phyloP scores from a whole-genome alignment of 1,139 yeast species.

The Hyphopichia fennica region DNA sequence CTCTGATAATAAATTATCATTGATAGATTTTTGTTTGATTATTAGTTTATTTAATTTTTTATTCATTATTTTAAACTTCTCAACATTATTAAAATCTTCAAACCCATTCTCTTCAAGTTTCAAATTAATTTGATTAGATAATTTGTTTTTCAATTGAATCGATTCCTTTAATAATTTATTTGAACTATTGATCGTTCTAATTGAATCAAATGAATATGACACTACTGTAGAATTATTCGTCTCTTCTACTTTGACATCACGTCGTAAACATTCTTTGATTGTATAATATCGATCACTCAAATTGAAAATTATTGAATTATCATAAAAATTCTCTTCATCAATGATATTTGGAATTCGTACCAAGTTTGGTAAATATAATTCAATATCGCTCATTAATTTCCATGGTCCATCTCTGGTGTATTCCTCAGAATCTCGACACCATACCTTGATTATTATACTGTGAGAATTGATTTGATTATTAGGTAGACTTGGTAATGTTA shows the following conservation, averaged over 20 bases:
- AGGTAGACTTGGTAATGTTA: slow-evolving; percentile 24
- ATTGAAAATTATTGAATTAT: slow-evolving; percentile 26
- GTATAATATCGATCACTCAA: slow-evolving; percentile 25
- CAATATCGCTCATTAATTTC: slow-evolving; percentile 13
- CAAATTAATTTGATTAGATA: slow-evolving; percentile 14
- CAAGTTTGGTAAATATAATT: slow-evolving; percentile 11
- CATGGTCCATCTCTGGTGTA: slow-evolving; percentile 13
- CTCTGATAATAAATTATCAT: slow-evolving; percentile 26
- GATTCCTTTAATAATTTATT: slow-evolving; percentile 33
- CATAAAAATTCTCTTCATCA: slow-evolving; percentile 18
- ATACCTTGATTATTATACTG: slow-evolving; percentile 22
- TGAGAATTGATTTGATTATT: slow-evolving; percentile 7
- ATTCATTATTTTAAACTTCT: neutral
- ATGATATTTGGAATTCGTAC: neutral
- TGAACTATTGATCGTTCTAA: slow-evolving; percentile 33
- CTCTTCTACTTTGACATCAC: neutral
- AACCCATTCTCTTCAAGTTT: neutral
- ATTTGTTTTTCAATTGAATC: slow-evolving; percentile 15
- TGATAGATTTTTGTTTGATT: slow-evolving; percentile 20
- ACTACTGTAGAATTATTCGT: neutral
- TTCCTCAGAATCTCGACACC: slow-evolving; percentile 16
- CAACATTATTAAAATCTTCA: neutral
- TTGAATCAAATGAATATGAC: slow-evolving; percentile 37
- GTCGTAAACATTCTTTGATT: slow-evolving; percentile 11
- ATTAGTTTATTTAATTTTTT: slow-evolving; percentile 16